phyloP scores from a whole-genome alignment of 2,329 filamentous ascomycete genomes.

The Aspergillus oerlinghausenensis region DNA sequence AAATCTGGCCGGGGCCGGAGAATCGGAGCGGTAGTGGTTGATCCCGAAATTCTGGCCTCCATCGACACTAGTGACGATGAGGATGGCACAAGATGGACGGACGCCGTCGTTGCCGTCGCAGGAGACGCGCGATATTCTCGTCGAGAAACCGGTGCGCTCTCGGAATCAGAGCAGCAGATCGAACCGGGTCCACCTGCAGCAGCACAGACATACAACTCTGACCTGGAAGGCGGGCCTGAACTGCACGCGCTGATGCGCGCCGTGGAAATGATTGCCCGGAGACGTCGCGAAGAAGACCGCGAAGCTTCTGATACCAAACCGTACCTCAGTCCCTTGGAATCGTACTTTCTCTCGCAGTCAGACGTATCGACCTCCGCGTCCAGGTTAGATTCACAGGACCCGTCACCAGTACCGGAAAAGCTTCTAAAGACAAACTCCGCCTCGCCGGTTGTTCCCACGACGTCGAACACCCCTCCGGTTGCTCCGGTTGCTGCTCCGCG shows the following conservation, averaged over 20 bases:
- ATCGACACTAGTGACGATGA: slow-evolving; percentile 15
- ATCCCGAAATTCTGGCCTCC: slow-evolving; percentile 33
- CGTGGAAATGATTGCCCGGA: slow-evolving; percentile 39
- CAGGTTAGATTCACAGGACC: slow-evolving; percentile 29
- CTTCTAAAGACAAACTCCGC: slow-evolving; percentile 13
- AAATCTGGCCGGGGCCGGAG: slow-evolving; percentile 33
- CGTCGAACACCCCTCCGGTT: slow-evolving; percentile 1
- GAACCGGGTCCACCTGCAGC: slow-evolving; percentile 21
- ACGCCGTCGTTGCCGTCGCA: slow-evolving; percentile 40
- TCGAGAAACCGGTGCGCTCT: slow-evolving; percentile 22
- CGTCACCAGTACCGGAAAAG: slow-evolving; percentile 12
- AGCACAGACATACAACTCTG: slow-evolving; percentile 23
- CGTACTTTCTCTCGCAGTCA: slow-evolving; percentile 42
- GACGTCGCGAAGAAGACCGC: slow-evolving; percentile 30
- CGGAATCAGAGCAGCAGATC: slow-evolving; percentile 17
- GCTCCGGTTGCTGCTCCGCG: slow-evolving; percentile 35
- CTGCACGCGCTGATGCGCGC: slow-evolving; percentile 45
- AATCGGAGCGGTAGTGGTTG: slow-evolving; percentile 44
- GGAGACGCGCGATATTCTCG: slow-evolving; percentile 41
- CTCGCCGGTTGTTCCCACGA: slow-evolving; percentile 11
- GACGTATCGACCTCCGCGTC: slow-evolving; percentile 42
- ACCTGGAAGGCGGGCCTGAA: slow-evolving; percentile 41
- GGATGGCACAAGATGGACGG: slow-evolving; percentile 24
- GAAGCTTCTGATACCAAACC: slow-evolving; percentile 11
- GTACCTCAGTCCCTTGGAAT: slow-evolving; percentile 24